A percentile compares a stretch with the other conserved stretches of the same genome.
Evolutionary conservation across 768 basidiomycete species (phyloP).

Genomic region (Pisolithus orientalis): DNA sequence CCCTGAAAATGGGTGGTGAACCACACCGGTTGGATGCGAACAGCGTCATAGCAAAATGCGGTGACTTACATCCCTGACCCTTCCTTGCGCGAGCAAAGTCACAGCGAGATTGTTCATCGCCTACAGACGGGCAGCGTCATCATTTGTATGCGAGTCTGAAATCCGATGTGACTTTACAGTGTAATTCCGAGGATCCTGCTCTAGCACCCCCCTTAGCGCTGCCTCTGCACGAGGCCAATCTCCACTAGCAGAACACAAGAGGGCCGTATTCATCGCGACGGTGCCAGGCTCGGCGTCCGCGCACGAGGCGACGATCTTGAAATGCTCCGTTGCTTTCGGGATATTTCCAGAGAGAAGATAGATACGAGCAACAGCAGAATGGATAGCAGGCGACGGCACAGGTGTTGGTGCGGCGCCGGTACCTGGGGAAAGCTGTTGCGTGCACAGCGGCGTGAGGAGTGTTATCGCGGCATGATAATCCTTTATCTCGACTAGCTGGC

Average conservation of each 20-base stretch:
- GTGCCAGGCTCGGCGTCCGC: constrained; percentile 36
- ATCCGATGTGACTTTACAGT: constrained; percentile 35
- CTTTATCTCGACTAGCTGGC: constrained; percentile 84
- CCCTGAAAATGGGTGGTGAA: constrained; percentile 36
- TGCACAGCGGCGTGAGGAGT: constrained; percentile 63
- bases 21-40: neutral
- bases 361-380: constrained; percentile 65
- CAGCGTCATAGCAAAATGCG: neutral
- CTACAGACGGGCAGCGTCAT: constrained; percentile 23
- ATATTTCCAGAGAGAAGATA: constrained; percentile 72
- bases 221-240: constrained; percentile 55
- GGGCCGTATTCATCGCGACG: constrained; percentile 58
- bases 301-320: constrained; percentile 36
- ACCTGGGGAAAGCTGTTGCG: constrained; percentile 22
- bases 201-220: constrained; percentile 38
- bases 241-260: constrained; percentile 63
- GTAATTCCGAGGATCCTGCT: constrained; percentile 53
- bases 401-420: constrained; percentile 1
- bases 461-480: constrained; percentile 64
- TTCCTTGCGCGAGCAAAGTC: constrained; percentile 62
- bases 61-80: constrained; percentile 55
- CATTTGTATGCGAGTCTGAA: neutral
- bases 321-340: constrained; percentile 50
- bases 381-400: constrained; percentile 46
- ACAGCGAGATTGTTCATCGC: constrained; percentile 78